Evolutionary conservation across 495 filamentous ascomycete genomes (phyloP), one percentile per base, ranked within the genome.

Genomic region (Darksidea phi): DNA sequence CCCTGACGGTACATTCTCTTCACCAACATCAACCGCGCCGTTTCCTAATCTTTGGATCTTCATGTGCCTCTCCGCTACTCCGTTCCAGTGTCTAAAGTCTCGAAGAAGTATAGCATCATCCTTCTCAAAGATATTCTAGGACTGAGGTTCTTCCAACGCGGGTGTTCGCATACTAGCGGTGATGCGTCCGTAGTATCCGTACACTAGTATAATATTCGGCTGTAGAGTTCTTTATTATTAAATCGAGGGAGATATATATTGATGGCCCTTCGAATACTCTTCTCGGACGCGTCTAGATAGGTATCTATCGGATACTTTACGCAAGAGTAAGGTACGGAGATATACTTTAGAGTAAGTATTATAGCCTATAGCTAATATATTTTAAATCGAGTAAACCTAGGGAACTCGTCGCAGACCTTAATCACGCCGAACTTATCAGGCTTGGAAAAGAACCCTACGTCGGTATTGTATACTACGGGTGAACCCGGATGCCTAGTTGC

Each of bases 301-400:
- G 52, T 54, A 34, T 54, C 52, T n/a, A 34, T 54, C 17, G 52
- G 52, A 54, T 54, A 34, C 52, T 54, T 41, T 17, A 34, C 52
- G 18, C 42, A 34, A n/a, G 21, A 32, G 11, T 34, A 5, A 10
- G 52, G 52, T 5, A 54, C 52, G 5, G 32, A 42, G 37, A 54
- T 54, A 11, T 34, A 15, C 37, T 54, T 41, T 34, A 34, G 20
- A 41, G 25, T 4, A 20, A n/a, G n/a, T n/a, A 2, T 17, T 12
- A 18, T 34, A 12, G 32, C 52, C 11, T 54, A 54, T 24, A 34
- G 52, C 36, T 54, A 34, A 43, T 54, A 34, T 34, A 2, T 2
- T 17, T 54, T 43, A 18, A 54, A 54, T 1, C 18, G 32, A n/a
- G 52, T 54, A 34, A 54, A 54, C 6, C 52, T 34, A 12, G 52